A percentile compares a stretch with the other conserved stretches of the same genome.
These are phyloP conservation scores for Linanthus parryae DNA, from an alignment of 148 eudicot genomes.

Conservation along the genomic window DNA sequence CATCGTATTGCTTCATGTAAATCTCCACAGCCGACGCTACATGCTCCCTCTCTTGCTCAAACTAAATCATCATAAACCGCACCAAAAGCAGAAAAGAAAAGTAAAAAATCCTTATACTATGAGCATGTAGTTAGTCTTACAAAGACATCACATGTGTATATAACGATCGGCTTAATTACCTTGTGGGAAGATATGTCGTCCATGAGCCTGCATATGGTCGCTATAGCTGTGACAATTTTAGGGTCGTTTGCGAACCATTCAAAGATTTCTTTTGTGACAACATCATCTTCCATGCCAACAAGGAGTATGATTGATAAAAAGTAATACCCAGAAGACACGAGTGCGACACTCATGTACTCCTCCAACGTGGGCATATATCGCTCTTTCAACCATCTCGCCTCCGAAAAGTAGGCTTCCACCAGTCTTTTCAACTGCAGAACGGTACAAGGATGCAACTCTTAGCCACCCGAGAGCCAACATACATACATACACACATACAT, in stretches of 20 bases:
- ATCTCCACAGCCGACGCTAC: no score
- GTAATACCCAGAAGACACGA: constrained; percentile 10
- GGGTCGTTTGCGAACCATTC: constrained; percentile 14
- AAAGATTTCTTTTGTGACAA: constrained; percentile 11
- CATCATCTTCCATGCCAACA: constrained; percentile 18
- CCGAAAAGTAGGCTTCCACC: constrained; percentile 10
- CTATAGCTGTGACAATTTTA: constrained; percentile 2
- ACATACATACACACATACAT: no score
- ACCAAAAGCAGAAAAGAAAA: background rate
- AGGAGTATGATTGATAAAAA: background rate
- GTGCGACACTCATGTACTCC: constrained; percentile 8
- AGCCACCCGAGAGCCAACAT: no score
- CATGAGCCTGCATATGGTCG: constrained; percentile 13
- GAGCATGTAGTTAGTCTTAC: background rate
- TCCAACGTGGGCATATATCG: constrained; percentile 12
- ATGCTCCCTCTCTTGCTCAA: constrained; percentile 15
- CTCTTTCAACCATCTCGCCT: constrained; percentile 18
- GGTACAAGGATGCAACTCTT: no score
- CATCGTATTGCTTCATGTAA: no score
- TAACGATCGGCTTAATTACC: background rate
- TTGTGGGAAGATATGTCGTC: constrained; percentile 20
- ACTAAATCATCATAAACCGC: background rate
- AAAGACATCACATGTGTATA: no score
- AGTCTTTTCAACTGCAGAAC: constrained; percentile 17
- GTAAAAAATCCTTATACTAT: background rate